Evolutionary conservation across 2,329 filamentous ascomycete species (phyloP).

Genomic region (Nannizziopsis barbatae): DNA sequence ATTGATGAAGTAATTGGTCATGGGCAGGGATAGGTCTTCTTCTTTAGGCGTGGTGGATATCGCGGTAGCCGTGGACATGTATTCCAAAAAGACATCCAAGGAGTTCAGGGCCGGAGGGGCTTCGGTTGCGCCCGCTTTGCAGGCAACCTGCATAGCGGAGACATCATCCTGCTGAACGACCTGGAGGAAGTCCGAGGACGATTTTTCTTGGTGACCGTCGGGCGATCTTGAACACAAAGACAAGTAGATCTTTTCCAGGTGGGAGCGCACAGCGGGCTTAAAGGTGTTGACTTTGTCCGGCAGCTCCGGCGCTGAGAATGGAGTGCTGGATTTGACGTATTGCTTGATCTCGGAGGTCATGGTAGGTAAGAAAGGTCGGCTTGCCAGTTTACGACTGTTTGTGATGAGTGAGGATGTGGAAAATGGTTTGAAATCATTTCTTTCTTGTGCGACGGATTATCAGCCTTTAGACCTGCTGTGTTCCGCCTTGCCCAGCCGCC

Average conservation of each 20-base stretch:
- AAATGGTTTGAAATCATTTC: too few species aligned
- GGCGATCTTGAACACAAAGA: constrained; percentile 17
- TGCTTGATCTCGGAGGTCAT: constrained; percentile 6
- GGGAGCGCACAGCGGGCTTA: constrained; percentile 24
- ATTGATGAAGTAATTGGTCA: constrained; percentile 87
- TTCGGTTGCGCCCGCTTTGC: neutral
- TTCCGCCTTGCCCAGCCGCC: too few species aligned
- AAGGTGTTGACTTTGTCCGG: constrained; percentile 18
- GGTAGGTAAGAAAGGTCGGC: neutral
- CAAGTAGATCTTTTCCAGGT: constrained; percentile 29
- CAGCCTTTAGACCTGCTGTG: too few species aligned
- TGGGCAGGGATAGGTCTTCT: constrained; percentile 54
- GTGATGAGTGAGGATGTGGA: too few species aligned
- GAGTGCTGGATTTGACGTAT: neutral
- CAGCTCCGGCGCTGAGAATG: neutral
- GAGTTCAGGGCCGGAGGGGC: constrained; percentile 6
- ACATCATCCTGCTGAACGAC: constrained; percentile 15
- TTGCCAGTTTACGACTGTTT: too few species aligned
- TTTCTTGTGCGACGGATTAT: too few species aligned
- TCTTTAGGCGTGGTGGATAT: constrained; percentile 27
- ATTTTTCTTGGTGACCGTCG: constrained; percentile 13
- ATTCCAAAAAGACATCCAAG: constrained; percentile 37
- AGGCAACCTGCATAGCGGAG: constrained; percentile 3
- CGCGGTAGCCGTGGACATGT: constrained; percentile 40
- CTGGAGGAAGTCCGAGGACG: constrained; percentile 14